A percentile compares a stretch with the other conserved stretches of the same genome.
Evolutionary conservation across 176 grass and related monocot species (phyloP).

Genomic region (Chrysopogon serrulatus): DNA sequence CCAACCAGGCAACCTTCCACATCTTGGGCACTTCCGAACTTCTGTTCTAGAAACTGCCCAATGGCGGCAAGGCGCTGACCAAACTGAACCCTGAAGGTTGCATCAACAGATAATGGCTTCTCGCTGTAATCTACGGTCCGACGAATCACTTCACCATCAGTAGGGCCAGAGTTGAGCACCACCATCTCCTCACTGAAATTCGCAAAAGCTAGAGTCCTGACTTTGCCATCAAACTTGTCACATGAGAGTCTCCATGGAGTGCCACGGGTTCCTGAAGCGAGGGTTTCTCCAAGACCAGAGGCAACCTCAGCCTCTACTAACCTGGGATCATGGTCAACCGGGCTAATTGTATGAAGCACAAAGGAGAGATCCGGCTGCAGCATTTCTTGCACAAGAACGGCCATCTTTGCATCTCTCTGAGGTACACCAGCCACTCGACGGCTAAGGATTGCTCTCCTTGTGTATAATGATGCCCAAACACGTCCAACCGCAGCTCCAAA

Average conservation of each 20-base stretch:
- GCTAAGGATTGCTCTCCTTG: conserved; percentile 84
- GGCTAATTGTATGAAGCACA: conserved; percentile 85
- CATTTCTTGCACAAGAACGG: conserved; percentile 92
- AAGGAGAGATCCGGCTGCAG: conserved; percentile 77
- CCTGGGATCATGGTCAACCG: conserved; percentile 61
- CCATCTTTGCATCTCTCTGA: conserved; percentile 80
- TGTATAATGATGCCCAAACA: conserved; percentile 95
- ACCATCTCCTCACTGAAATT: conserved; percentile 90
- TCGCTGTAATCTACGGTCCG: conserved; percentile 84
- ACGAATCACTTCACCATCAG: conserved; percentile 56
- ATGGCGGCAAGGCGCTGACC: conserved; percentile 71
- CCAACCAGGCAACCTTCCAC: conserved; percentile 90
- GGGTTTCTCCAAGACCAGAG: conserved; percentile 84
- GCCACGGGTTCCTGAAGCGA: conserved; percentile 85
- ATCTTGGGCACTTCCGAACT: conserved; percentile 80
- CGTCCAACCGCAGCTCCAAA: conserved; percentile 61
- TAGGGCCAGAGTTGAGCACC: conserved; percentile 55
- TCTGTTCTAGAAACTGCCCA: conserved; percentile 88
- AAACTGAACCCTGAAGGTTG: conserved; percentile 64
- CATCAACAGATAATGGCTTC: conserved; percentile 64
- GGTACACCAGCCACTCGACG: conserved; percentile 72
- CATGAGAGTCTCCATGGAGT: conserved; percentile 88
- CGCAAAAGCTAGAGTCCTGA: conserved; percentile 81
- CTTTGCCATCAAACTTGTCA: conserved; percentile 58
- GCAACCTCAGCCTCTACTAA: conserved; percentile 74